Evolutionary conservation across 345 rosid species (phyloP).

Genomic region (Odontarrhena argentea): DNA sequence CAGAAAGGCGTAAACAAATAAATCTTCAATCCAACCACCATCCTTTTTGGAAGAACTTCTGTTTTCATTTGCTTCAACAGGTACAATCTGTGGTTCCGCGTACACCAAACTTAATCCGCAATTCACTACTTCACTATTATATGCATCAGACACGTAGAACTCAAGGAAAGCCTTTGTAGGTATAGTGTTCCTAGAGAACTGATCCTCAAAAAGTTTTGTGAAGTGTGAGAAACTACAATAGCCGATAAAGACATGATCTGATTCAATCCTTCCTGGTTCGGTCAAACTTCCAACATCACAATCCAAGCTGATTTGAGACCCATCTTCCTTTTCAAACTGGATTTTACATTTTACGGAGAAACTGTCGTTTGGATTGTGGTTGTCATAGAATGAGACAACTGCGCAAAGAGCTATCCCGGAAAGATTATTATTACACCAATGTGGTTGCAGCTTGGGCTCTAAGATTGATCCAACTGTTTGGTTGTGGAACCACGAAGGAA

Average conservation of each 20-base stretch:
- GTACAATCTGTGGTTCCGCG: background rate
- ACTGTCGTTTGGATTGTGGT: background rate
- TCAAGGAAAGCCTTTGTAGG: constrained; percentile 21
- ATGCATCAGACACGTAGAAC: constrained; percentile 9
- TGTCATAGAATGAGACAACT: constrained; percentile 7
- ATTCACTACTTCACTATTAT: background rate
- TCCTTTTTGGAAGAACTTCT: background rate
- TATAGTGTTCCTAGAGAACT: background rate
- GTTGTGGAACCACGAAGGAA: constrained; percentile 3
- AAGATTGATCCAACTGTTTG: constrained; percentile 4
- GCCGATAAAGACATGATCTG: constrained; percentile 27
- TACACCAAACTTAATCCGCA: constrained; percentile 19
- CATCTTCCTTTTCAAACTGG: constrained; percentile 7
- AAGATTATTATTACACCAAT: constrained; percentile 10
- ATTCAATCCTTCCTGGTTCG: background rate
- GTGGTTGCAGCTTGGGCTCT: constrained; percentile 12
- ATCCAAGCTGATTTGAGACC: constrained; percentile 1
- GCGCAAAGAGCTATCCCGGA: constrained; percentile 12
- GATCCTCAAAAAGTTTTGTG: constrained; percentile 1
- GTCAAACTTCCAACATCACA: constrained; percentile 23
- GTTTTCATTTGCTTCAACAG: too few species aligned
- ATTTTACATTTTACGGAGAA: background rate
- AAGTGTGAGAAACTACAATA: constrained; percentile 10
- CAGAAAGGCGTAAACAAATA: background rate
- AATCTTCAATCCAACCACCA: constrained; percentile 11